Percentiles rank a stretch among this genome's conserved stretches.
These are phyloP conservation scores for Podosphaera aphanis DNA, from an alignment of 2,329 filamentous ascomycete genomes.

Conservation along the genomic window DNA sequence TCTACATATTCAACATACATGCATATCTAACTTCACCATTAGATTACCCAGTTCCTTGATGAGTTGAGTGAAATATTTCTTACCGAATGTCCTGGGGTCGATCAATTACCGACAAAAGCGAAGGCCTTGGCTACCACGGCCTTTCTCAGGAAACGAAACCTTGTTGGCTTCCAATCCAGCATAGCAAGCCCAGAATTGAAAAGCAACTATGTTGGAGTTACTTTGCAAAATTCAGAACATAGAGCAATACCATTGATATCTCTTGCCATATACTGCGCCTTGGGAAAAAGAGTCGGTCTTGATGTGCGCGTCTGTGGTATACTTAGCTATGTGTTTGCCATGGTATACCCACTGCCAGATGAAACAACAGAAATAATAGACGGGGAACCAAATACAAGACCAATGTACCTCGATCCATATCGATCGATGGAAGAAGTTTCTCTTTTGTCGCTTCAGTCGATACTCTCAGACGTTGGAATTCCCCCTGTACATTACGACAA, in stretches of 20 bases:
- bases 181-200: slow-evolving; percentile 53
- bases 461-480: slow-evolving; percentile 26
- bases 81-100: slow-evolving; percentile 26
- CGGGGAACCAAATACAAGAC: slow-evolving; percentile 27
- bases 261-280: slow-evolving; percentile 60
- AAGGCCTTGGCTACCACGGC: slow-evolving; percentile 44
- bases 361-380: slow-evolving; percentile 18
- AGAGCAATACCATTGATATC: slow-evolving; percentile 72
- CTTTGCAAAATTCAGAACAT: slow-evolving; percentile 47
- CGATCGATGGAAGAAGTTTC: slow-evolving; percentile 43
- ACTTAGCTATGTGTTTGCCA: slow-evolving; percentile 64
- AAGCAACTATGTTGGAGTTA: slow-evolving; percentile 73
- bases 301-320: slow-evolving; percentile 59
- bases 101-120: slow-evolving; percentile 33
- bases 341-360: slow-evolving; percentile 39
- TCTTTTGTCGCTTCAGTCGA: slow-evolving; percentile 29
- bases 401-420: slow-evolving; percentile 73
- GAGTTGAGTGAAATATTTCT: slow-evolving; percentile 33
- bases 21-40: neutral
- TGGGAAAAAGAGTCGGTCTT: slow-evolving; percentile 53
- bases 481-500: slow-evolving; percentile 21
- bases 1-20: neutral
- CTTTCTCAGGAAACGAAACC: slow-evolving; percentile 44
- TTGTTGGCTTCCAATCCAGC: slow-evolving; percentile 45
- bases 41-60: slow-evolving; percentile 45